A percentile compares a stretch with the other conserved stretches of the same genome.
Evolutionary conservation across 345 rosid genomes (phyloP).

Genomic region (Dimocarpus longan): DNA sequence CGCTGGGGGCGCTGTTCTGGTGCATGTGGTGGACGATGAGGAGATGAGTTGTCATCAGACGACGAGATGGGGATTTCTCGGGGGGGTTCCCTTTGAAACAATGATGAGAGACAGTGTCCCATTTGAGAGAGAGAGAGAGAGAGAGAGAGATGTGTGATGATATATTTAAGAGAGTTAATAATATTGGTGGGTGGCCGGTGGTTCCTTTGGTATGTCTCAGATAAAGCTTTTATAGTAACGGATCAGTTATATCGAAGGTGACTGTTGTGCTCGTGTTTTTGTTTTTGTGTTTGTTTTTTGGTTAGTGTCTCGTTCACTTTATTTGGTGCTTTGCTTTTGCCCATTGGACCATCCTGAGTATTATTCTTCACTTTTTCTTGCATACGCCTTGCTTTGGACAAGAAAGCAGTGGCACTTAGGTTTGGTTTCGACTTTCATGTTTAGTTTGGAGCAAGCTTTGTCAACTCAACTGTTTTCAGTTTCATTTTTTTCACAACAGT

Average conservation of each 20-base stretch:
- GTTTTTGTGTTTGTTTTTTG: neutral
- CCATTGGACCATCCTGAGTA: conserved; percentile 19
- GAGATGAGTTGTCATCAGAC: conserved; percentile 48
- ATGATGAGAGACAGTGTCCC: conserved; percentile 56
- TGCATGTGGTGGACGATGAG: conserved; percentile 27
- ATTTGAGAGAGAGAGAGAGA: conserved; percentile 20
- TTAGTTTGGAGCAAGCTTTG: neutral
- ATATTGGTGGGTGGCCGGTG: conserved; percentile 8
- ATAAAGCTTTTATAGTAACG: neutral
- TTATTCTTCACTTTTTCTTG: conserved; percentile 18
- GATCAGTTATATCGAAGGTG: neutral
- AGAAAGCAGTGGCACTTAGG: neutral
- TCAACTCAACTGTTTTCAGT: neutral
- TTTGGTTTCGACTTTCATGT: neutral
- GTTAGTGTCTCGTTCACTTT: neutral
- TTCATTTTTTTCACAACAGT: neutral
- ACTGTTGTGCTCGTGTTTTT: neutral
- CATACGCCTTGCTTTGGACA: conserved; percentile 10
- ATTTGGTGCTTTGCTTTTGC: conserved; percentile 36
- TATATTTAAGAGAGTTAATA: neutral
- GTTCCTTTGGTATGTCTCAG: neutral
- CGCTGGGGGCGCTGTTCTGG: conserved; percentile 19
- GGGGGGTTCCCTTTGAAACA: conserved; percentile 5
- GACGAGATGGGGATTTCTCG: conserved; percentile 58
- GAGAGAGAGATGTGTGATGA: neutral